Evolutionary conservation across 2,329 filamentous ascomycete species (phyloP), one percentile per base, ranked within the genome.

Genomic region (Stromatinia cepivora): DNA sequence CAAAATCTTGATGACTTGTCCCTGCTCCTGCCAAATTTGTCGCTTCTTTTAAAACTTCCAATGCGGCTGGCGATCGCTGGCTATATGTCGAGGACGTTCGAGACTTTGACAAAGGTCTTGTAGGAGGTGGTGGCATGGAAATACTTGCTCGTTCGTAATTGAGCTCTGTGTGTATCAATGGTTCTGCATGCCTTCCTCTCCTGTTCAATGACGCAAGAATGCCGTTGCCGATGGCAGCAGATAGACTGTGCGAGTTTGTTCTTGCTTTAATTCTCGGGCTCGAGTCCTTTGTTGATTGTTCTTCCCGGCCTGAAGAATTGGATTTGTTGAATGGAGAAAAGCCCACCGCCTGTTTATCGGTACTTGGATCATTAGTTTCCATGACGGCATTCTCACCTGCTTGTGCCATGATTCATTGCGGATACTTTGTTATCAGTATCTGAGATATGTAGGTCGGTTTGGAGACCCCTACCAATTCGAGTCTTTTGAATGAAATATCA

Each of bases 111-210:
- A 84, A 75, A 17, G 83, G 79, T 71, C 79, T 77, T 48, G 50
- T 77, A 42, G 84, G 82, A 69, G 85, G 83, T 69, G 87, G 84
- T 52, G 88, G 87, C 85, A 91, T 89, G 73, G 86, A 90, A 71
- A 90, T 82, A 78, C 84, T 89, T 69, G 88, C 83, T 76, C 84
- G 84, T 70, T 88, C 87, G 72, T 85, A 83, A 78, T 86, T 83
- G 72, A 83, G 82, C 69, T 85, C 83, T 71, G 84, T 86, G 22
- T 68, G 57, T 42, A 85, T 86, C 72, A 86, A 86, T 46, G 88
- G 83, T 75, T 90, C 87, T 69, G 84, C 84, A 77, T 86, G 83
- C 68, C 84, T 82, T 73, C 84, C 83, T 78, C 90, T 90, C 71
- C 84, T 85, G 73, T 63, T 74, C 20, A 73, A 70, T 46, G 69